Evolutionary conservation across 495 filamentous ascomycete species (phyloP).

Genomic region (Barbatosphaeria neglecta): DNA sequence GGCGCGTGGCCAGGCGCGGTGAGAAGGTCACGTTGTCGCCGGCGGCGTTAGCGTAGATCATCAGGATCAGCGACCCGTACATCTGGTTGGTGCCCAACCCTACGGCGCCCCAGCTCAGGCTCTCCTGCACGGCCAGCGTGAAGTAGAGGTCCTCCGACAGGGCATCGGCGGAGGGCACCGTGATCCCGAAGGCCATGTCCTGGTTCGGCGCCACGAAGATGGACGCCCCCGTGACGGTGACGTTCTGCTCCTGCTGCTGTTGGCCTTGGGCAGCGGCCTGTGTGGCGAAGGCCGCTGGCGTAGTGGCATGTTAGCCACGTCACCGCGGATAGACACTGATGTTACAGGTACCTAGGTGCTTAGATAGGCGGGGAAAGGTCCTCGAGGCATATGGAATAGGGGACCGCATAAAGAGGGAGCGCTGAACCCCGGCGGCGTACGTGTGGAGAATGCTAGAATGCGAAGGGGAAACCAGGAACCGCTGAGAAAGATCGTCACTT

Average conservation of each 20-base stretch:
- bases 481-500: no score
- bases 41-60: slow-evolving; percentile 32
- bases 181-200: slow-evolving; percentile 35
- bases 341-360: background rate
- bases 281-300: background rate
- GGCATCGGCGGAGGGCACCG: slow-evolving; percentile 23
- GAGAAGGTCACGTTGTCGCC: slow-evolving; percentile 39
- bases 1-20: slow-evolving; percentile 27
- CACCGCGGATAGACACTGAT: no score
- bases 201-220: slow-evolving; percentile 22
- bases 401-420: no score
- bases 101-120: slow-evolving; percentile 33
- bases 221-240: slow-evolving; percentile 3
- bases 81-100: slow-evolving; percentile 41
- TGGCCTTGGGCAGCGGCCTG: background rate
- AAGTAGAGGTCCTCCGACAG: slow-evolving; percentile 39
- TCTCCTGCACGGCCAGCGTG: slow-evolving; percentile 30
- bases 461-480: background rate
- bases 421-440: no score
- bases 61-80: slow-evolving; percentile 38
- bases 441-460: no score
- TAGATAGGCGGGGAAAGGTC: background rate
- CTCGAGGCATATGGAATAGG: no score
- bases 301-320: background rate
- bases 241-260: no score